Evolutionary conservation across 2,329 filamentous ascomycete genomes (phyloP), one percentile per base, ranked within the genome.

Genomic region (Diaporthe sp.): DNA sequence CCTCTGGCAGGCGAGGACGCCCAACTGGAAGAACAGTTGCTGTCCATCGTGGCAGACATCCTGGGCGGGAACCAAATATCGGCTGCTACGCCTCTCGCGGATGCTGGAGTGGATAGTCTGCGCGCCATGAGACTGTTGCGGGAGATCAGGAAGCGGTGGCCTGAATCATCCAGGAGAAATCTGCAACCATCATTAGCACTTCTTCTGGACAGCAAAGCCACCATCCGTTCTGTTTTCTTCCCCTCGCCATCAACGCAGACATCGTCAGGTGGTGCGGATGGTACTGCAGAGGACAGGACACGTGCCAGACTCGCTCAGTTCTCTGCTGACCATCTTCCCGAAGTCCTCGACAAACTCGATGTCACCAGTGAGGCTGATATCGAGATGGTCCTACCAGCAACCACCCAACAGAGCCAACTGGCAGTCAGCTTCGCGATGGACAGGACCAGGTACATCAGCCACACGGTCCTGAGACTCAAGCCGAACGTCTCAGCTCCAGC

Each of bases 351-450:
- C 6, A 81, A 25, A 55, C 72, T 74, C 37, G 62, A 71, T 42
- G 8, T 51, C 37, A 25, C 65, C 39, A 46, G 42, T 3, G 39
- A 76, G 13, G 70, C 74, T 8, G 75, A 79, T 4, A 79, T 84
- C 12, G 76, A 81, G 19, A 79, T 79, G 65, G 76, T 83, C 22
- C 77, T 84, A 5, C 83, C 83, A 5, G 79, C 82, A 13, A 84
- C 83, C 2, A 80, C 78, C 58, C 83, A 81, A 2, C 82, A 84
- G 68, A 84, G 82, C 58, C 82, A 82, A 72, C 79, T 84, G 78
- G 78, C 83, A 13, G 77, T 83, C 7, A 84, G 83, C 72, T 83
- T 84, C 62, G 76, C 79, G 15, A 78, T 80, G 74, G 79, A 79
- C 57, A 49, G 60, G 7, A 79, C 78, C 39, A 83, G 81, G 4